Conservation (phyloP, 2,329 filamentous ascomycete genomes). For the Purpureocillium takamizusanense region DNA sequence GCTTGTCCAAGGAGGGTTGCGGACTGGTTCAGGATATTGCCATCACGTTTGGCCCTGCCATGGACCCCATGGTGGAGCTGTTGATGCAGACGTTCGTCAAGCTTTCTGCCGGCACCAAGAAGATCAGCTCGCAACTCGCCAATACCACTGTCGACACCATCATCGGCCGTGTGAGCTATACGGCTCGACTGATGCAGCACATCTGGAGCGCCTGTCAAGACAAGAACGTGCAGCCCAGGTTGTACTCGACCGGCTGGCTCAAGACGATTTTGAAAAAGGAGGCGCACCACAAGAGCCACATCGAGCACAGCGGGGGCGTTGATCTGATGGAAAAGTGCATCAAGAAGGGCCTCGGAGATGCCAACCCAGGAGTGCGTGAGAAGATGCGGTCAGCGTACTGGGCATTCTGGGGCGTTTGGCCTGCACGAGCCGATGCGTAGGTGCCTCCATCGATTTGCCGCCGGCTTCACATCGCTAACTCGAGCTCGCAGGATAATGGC, state of each 20-base stretch:
- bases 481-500: constrained; percentile 60
- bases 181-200: constrained; percentile 73
- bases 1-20: constrained; percentile 80
- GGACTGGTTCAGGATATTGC: constrained; percentile 79
- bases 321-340: constrained; percentile 82
- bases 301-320: constrained; percentile 78
- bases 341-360: constrained; percentile 78
- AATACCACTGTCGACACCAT: constrained; percentile 75
- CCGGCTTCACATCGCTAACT: constrained; percentile 11
- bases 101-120: constrained; percentile 82
- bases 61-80: constrained; percentile 85
- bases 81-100: constrained; percentile 86
- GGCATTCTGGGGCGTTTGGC: constrained; percentile 72
- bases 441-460: constrained; percentile 14
- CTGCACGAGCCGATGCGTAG: constrained; percentile 63
- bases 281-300: constrained; percentile 64
- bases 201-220: constrained; percentile 76
- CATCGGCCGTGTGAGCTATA: constrained; percentile 72
- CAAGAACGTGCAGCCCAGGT: constrained; percentile 84
- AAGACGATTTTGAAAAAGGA: constrained; percentile 74
- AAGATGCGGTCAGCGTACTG: constrained; percentile 81
- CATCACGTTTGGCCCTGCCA: constrained; percentile 61
- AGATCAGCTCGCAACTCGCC: constrained; percentile 79
- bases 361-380: constrained; percentile 85
- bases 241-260: constrained; percentile 73